Percentiles rank a stretch among this genome's conserved stretches.
phyloP scores from a whole-genome alignment of 345 rosid species.

The Aquilaria sinensis region DNA sequence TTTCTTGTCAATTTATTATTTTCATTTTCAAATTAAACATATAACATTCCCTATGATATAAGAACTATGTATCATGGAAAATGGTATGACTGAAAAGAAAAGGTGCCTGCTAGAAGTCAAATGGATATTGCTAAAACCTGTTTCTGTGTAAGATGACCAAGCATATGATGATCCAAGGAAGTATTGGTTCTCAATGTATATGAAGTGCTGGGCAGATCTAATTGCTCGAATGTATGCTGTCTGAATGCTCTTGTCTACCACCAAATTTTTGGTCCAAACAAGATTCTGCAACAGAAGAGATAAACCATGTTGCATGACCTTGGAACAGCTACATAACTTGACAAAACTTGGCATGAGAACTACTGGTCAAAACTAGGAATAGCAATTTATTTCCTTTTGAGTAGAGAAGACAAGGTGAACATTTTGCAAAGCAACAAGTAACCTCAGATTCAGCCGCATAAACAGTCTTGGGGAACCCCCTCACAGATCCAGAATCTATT shows the following conservation, averaged over 20 bases:
- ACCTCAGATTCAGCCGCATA: constrained; percentile 56
- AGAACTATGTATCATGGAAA: too few species aligned
- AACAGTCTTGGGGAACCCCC: constrained; percentile 79
- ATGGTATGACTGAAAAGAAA: too few species aligned
- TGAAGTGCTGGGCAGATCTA: constrained; percentile 77
- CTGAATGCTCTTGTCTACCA: constrained; percentile 84
- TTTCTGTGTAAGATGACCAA: constrained; percentile 72
- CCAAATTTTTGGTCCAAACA: constrained; percentile 76
- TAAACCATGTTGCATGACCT: neutral
- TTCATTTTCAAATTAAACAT: too few species aligned
- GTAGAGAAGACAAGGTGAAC: neutral
- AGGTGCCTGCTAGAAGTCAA: too few species aligned
- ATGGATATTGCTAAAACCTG: constrained; percentile 40
- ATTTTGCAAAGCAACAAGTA: too few species aligned
- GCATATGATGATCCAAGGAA: constrained; percentile 84
- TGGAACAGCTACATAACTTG: neutral
- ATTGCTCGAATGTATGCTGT: constrained; percentile 88
- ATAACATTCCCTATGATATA: too few species aligned
- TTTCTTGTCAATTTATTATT: too few species aligned
- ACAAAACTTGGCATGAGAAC: neutral
- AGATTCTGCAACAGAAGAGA: constrained; percentile 54
- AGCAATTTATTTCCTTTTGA: neutral
- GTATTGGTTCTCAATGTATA: constrained; percentile 87
- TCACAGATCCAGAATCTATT: constrained; percentile 81
- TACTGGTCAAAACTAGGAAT: neutral